Base-by-base conservation (phyloP, 2,329 filamentous ascomycete genomes). In the Trichoderma harzianum region DNA sequence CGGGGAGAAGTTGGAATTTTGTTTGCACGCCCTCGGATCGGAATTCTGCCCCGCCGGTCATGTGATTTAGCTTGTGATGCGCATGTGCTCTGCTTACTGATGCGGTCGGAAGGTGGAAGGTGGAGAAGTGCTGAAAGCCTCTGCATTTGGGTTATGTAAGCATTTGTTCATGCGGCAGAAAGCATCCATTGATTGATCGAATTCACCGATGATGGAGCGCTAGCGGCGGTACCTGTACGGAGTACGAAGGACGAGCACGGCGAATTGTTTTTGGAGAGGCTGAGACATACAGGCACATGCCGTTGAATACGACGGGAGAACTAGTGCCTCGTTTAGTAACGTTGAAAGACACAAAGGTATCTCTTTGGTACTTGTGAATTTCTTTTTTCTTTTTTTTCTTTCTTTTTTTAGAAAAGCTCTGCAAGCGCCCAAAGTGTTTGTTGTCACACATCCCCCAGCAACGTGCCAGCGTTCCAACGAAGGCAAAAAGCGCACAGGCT, bases 31-130 rank as follows among this genome's bases (percentile, higher is more conserved):
- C 16, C 21, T 10, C 16, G 12, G 7, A 24, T 24, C 11, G 58
- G 32, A 51, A 28, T 70, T 39, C 47, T 43, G 61, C 39, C 70
- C 63, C 57, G 51, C 65, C 21, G 51, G 72, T 78, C 77, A 78
- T 74, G 77, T 78, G 77, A 77, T 53, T 14, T 69, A 10, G 28
- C 51, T 30, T 62, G 66, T 58, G 64, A 58, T 67, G 64, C 51
- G 11, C 16, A 43, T 34, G 16, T 34, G 14, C 18, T 66, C n/a
- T 66, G 43, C 34, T 63, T 26, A 39, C 34, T 69, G 51, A 21
- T 34, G 32, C 64, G 64, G 64, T 53, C 1, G 47, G 21, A 18
- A 51, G 14, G 16, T 39, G 36, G 14, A 39, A 7, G 16, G 39
- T n/a, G 39, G 16, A n/a, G 16, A 43, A 18, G 39, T 21, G 28